Base-by-base conservation (phyloP, 2,329 filamentous ascomycete genomes). In the Metarhizium anisopliae region DNA sequence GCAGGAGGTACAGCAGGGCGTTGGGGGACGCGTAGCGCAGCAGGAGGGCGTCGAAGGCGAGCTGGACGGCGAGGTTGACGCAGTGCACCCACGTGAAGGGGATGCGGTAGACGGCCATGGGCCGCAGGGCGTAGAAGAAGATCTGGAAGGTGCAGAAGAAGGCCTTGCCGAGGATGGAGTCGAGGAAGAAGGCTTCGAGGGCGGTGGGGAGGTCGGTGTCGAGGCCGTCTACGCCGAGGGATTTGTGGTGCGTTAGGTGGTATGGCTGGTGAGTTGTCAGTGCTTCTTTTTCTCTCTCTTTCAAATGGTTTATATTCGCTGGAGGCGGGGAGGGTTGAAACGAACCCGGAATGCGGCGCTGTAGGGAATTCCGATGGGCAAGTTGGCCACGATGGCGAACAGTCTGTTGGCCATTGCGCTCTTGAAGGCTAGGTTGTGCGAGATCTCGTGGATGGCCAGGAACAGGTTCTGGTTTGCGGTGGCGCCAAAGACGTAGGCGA, bases 61-160 rank as follows among this genome's bases (percentile, higher is more conserved):
- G 65, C 73, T 99, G 93, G 4, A 83, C 81, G 58, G 76, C 70
- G 53, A 99, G 79, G 74, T 99, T 99, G 73, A 91, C 74, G 57
- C 84, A 79, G 73, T 96, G 92, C 56, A 96, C 84, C 67, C 80
- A 81, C 53, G 93, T 96, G 70, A 97, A 83, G 42, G 93, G 90
- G 5, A 97, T 81, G 64, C 84, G 83, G 80, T 96, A 96, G 64
- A 99, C 82, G 74, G 92, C 86, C 87, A 97, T 96, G 59, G 94
- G 94, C 16, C 94, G 89, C 52, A 99, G 74, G 65, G 94, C 94
- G 77, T 99, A 99, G 81, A 99, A 99, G 69, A 99, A 82, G 72
- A 99, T 96, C 74, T 99, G 94, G 77, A 96, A 99, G 63, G 94
- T 99, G 76, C 89, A 93, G 81, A 99, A 99, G 78, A 99, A 99